A percentile compares a stretch with the other conserved stretches of the same genome.
phyloP scores from a whole-genome alignment of 805 yeast genomes.

The Komagataella pastoris region DNA sequence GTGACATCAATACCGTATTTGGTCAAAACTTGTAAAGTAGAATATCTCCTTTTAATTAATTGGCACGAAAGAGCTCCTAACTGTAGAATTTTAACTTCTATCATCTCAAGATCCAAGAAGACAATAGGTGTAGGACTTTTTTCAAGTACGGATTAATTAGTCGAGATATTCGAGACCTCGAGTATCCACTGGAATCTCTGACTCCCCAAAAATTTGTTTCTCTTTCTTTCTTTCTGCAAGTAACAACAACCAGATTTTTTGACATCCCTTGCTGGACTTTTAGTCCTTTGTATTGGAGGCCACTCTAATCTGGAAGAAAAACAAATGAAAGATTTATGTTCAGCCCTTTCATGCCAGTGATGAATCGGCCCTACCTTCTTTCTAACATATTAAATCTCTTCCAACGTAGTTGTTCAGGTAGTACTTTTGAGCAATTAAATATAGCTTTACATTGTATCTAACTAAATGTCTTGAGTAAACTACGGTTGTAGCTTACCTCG shows the following conservation, averaged over 20 bases:
- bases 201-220: no score
- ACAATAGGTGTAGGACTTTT: no score
- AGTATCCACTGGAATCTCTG: no score
- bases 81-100: background rate
- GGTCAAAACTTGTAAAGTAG: slow-evolving; percentile 5
- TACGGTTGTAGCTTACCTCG: no score
- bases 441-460: background rate
- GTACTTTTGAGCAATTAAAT: no score
- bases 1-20: slow-evolving; percentile 8
- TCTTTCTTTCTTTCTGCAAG: background rate
- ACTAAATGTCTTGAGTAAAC: no score
- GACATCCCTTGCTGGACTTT: background rate
- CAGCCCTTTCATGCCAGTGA: background rate
- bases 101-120: background rate
- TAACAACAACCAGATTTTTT: background rate
- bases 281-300: background rate
- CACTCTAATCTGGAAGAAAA: background rate
- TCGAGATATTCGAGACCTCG: no score
- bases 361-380: background rate
- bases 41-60: background rate
- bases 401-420: background rate
- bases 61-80: background rate
- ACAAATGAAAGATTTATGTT: background rate
- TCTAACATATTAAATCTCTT: background rate
- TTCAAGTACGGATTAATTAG: no score